Percentiles rank a stretch among this genome's conserved stretches.
Evolutionary conservation across 2,329 filamentous ascomycete species (phyloP).

Genomic region (Fusarium temperatum): DNA sequence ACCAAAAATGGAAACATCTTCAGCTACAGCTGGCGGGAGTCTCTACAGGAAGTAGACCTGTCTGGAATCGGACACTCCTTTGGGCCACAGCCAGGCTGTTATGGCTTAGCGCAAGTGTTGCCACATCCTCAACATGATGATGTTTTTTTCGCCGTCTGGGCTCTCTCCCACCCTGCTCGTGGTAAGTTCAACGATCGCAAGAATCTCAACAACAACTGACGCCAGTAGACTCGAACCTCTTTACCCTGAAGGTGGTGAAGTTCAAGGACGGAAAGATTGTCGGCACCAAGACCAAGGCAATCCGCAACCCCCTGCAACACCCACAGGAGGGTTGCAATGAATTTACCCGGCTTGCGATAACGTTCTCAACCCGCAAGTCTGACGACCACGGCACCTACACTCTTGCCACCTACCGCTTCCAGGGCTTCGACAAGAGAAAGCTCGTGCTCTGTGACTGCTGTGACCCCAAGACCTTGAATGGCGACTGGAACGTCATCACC

Average conservation of each 20-base stretch:
- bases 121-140: not conserved
- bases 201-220: not conserved
- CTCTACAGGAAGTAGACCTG: not conserved
- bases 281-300: not conserved
- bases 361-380: constrained; percentile 14
- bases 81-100: not conserved
- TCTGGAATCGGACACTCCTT: not conserved
- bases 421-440: not conserved
- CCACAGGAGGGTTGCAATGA: not conserved
- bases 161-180: not conserved
- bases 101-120: not conserved
- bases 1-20: not conserved
- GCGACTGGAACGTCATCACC: constrained; percentile 20
- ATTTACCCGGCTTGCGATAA: not conserved
- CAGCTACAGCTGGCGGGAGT: not conserved
- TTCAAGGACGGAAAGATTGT: not conserved
- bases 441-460: constrained; percentile 3
- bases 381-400: constrained; percentile 28
- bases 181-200: not conserved
- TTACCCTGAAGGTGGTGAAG: not conserved
- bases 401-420: constrained; percentile 17
- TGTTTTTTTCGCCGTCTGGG: not conserved
- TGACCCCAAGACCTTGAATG: not conserved
- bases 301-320: constrained; percentile 20
- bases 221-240: not conserved